phyloP scores from a whole-genome alignment of 1,284 basidiomycete species.

The Apiotrichum laibachii region DNA sequence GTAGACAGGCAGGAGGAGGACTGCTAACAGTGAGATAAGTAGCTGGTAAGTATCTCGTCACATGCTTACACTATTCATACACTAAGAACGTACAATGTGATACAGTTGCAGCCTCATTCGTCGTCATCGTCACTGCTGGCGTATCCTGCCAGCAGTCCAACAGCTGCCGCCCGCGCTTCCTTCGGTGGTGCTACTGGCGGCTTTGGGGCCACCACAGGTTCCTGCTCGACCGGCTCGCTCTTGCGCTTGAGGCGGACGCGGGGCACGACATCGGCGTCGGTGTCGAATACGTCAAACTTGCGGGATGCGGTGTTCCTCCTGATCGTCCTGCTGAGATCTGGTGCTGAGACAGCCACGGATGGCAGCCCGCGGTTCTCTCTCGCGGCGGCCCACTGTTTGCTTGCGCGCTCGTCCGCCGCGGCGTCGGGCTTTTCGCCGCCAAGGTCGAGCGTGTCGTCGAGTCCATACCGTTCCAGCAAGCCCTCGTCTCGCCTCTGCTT shows the following conservation, averaged over 20 bases:
- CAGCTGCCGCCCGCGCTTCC: background rate
- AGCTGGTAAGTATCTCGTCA: no score
- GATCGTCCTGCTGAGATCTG: conserved; percentile 8
- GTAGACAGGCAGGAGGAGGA: no score
- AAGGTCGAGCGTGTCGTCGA: conserved; percentile 57
- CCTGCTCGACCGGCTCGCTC: background rate
- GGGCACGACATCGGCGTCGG: background rate
- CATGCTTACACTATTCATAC: no score
- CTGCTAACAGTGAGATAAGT: no score
- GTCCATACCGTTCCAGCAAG: conserved; percentile 68
- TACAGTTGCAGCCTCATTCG: background rate
- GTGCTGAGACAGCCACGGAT: background rate
- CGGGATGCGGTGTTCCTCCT: conserved; percentile 10
- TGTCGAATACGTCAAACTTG: conserved; percentile 12
- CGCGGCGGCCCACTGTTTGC: conserved; percentile 32
- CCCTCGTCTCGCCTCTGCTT: conserved; percentile 55
- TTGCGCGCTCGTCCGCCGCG: conserved; percentile 26
- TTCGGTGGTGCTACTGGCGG: background rate
- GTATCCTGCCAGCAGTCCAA: conserved; percentile 1
- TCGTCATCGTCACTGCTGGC: conserved; percentile 5
- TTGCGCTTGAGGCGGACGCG: conserved; percentile 8
- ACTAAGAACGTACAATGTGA: background rate
- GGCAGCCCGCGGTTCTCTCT: conserved; percentile 10
- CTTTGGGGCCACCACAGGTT: background rate
- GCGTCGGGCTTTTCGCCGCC: conserved; percentile 33